Evolutionary conservation across 2,329 filamentous ascomycete species (phyloP).

Genomic region (Pseudogymnoascus sp.): DNA sequence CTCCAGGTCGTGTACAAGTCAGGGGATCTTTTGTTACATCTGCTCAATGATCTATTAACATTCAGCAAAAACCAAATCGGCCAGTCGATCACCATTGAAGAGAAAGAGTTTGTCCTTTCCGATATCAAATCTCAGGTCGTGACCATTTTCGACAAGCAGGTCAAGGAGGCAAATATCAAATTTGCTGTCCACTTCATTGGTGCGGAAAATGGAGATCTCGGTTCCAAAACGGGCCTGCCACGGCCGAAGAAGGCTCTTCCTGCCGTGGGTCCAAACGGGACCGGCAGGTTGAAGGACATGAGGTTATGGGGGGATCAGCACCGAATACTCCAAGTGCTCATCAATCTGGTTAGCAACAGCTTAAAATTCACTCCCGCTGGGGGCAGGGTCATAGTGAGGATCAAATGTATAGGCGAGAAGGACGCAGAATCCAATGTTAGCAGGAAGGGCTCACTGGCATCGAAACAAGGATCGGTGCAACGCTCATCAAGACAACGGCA

Average conservation of each 20-base stretch:
- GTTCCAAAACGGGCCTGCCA: constrained; percentile 11
- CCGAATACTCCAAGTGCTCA: constrained; percentile 83
- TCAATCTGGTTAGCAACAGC: constrained; percentile 86
- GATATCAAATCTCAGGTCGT: constrained; percentile 76
- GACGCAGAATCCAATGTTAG: constrained; percentile 19
- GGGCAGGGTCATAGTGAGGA: constrained; percentile 67
- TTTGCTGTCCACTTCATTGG: constrained; percentile 66
- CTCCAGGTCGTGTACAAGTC: constrained; percentile 85
- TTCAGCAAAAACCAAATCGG: constrained; percentile 95
- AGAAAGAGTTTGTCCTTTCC: constrained; percentile 76
- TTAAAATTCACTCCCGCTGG: constrained; percentile 79
- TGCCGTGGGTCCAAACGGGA: constrained; percentile 55
- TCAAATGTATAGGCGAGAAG: constrained; percentile 61
- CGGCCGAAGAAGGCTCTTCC: constrained; percentile 34
- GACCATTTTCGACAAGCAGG: constrained; percentile 86
- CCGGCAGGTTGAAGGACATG: constrained; percentile 72
- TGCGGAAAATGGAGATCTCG: constrained; percentile 28
- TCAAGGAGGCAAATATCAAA: constrained; percentile 67
- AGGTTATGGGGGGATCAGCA: constrained; percentile 86
- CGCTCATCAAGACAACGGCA: constrained; percentile 18
- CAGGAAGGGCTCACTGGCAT: constrained; percentile 23
- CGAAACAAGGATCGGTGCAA: constrained; percentile 16
- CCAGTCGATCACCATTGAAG: constrained; percentile 71
- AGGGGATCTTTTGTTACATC: constrained; percentile 72
- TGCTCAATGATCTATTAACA: constrained; percentile 81